Base-by-base conservation (phyloP, 495 filamentous ascomycete species). In the Daldinia decipiens region DNA sequence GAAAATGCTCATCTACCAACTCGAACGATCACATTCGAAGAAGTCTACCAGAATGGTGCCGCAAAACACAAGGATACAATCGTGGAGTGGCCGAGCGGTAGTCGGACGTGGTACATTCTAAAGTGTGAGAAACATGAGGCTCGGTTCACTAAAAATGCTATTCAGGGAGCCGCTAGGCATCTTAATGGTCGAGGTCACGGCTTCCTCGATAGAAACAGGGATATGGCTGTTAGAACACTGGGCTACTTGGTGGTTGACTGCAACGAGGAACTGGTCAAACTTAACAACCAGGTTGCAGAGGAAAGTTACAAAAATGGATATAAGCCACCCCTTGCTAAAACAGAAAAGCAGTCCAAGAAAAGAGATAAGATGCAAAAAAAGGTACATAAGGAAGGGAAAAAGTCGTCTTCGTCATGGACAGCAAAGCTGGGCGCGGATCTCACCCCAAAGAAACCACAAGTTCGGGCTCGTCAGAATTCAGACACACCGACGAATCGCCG, bases 141-240 rank as follows among this genome's bases (percentile, higher is more conserved):
- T 13, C 81, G 81, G 17, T 85, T 85, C 58, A 78, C 73, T n/a
- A 62, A 24, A n/a, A 76, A 80, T 52, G 75, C 82, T 0, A 56
- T 83, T 5, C 55, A 58, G 1, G 82, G 81, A n/a, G 82, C 82
- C 1, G 80, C 79, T 0, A 82, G 80, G 45, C 82, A 85, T 53
- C 64, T 85, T 0, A 76, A 77, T 21, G 74, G 79, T 9, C 56
- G 52, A 4, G 60, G 74, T 29, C 82, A 85, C 40, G 76, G 76
- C 5, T 56, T 76, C 50, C 72, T 76, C 55, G 63, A 70, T 1
- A 83, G 80, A 40, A 77, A 76, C 26, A 55, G 77, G 13, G 62
- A 58, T 1, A 36, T 64, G 13, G 80, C 80, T 1, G 66, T 84
- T 1, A 65, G 71, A 21, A 50, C 62, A 0, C 77, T 85, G 0